These are phyloP conservation scores for Cystobasidiaceae sp. DNA, from an alignment of 1,284 basidiomycete species.

Conservation along the genomic window DNA sequence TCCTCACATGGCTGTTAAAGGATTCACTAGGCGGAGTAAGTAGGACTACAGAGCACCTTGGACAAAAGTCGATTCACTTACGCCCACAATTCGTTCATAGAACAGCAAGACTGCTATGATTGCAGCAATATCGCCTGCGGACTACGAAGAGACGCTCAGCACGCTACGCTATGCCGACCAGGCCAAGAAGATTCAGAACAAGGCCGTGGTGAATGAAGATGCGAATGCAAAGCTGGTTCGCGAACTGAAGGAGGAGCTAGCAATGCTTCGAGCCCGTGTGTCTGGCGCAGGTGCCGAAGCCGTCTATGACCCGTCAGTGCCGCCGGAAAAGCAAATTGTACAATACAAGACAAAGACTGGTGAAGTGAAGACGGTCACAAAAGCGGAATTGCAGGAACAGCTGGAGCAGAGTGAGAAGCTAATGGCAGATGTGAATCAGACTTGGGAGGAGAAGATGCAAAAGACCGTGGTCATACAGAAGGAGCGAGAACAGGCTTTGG, in stretches of 20 bases:
- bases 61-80: no score
- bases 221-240: constrained; percentile 97
- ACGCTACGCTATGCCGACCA: constrained; percentile 79
- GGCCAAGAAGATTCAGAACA: constrained; percentile 99
- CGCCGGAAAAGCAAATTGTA: constrained; percentile 91
- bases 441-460: constrained; percentile 93
- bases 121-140: constrained; percentile 93
- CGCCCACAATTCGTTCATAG: no score
- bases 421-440: constrained; percentile 92
- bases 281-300: constrained; percentile 55
- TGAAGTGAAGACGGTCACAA: constrained; percentile 88
- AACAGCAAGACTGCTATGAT: constrained; percentile 56
- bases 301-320: constrained; percentile 78
- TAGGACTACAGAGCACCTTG: no score
- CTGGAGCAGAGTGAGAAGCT: constrained; percentile 94
- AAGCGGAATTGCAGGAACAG: constrained; percentile 94
- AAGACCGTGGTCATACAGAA: constrained; percentile 92
- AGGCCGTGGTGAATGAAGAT: constrained; percentile 97
- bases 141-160: constrained; percentile 95
- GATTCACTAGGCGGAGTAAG: constrained; percentile 75
- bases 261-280: constrained; percentile 49
- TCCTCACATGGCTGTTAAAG: constrained; percentile 85
- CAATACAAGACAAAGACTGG: constrained; percentile 91
- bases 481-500: constrained; percentile 91
- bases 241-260: constrained; percentile 95